Conservation (phyloP, 257 asterid species). For the Solanum habrochaites region DNA sequence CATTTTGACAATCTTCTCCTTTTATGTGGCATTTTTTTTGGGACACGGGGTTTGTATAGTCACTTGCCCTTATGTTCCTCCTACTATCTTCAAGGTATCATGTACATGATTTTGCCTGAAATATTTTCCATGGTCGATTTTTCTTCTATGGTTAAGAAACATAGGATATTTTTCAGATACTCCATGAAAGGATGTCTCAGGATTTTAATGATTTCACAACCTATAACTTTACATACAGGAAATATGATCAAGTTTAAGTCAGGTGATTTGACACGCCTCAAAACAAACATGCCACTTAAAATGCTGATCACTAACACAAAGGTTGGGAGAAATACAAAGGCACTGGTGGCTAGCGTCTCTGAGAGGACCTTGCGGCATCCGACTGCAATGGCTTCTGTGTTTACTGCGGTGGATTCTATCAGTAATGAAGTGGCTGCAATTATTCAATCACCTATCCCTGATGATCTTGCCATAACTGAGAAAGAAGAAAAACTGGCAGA, state of each 20-base stretch:
- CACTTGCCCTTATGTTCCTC: not conserved
- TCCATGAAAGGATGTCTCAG: not conserved
- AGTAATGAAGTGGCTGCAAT: conserved; percentile 74
- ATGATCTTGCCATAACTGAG: conserved; percentile 83
- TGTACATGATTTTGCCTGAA: not conserved
- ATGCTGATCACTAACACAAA: conserved; percentile 91
- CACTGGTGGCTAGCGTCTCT: conserved; percentile 73
- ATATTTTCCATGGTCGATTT: not conserved
- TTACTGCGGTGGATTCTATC: conserved; percentile 76
- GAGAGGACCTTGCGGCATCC: conserved; percentile 73
- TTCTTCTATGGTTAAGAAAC: not conserved
- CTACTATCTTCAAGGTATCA: not conserved
- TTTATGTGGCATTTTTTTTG: not conserved
- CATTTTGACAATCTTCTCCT: not conserved
- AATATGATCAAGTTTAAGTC: conserved; percentile 86
- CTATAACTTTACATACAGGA: conserved; percentile 35
- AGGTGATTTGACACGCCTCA: conserved; percentile 68
- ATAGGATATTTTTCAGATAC: not conserved
- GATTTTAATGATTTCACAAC: not conserved
- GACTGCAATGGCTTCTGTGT: conserved; percentile 69
- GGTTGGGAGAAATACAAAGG: conserved; percentile 87
- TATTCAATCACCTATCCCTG: conserved; percentile 69
- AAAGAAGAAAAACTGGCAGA: conserved; percentile 85
- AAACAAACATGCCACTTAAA: conserved; percentile 86
- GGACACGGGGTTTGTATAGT: not conserved